Percentiles rank a stretch among this genome's conserved stretches.
Conservation (phyloP, 192 early-diverging fungal species). For the Fimicolochytrium jonesii region DNA sequence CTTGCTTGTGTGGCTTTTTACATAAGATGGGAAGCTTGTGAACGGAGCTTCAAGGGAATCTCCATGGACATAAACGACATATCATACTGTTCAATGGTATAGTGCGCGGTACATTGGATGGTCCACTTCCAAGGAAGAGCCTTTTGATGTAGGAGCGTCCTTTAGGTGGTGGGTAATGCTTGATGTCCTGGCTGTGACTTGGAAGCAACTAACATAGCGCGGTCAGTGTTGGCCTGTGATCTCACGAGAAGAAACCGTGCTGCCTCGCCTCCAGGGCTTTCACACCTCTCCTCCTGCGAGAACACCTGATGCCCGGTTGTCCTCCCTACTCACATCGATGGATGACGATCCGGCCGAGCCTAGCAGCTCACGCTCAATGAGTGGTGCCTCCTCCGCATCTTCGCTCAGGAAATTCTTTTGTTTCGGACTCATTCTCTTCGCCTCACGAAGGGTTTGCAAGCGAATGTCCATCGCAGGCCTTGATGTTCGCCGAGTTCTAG, state of each 20-base stretch:
- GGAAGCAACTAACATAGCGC: slow-evolving; percentile 3
- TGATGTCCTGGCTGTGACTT: slow-evolving; percentile 2
- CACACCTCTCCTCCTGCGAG: no score
- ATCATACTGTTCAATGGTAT: slow-evolving; percentile 5
- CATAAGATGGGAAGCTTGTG: not conserved
- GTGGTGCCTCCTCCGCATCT: not conserved
- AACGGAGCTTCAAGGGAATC: not conserved
- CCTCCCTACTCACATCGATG: slow-evolving; percentile 1
- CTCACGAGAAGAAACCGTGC: not conserved
- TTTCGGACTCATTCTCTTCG: no score
- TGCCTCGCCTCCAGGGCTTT: no score
- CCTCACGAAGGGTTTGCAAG: not conserved
- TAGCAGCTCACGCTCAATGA: not conserved
- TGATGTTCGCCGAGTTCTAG: not conserved
- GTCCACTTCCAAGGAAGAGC: not conserved
- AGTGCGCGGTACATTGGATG: slow-evolving; percentile 14
- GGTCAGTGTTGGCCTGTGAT: not conserved
- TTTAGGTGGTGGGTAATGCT: not conserved
- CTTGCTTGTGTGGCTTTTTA: not conserved
- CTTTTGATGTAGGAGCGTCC: not conserved
- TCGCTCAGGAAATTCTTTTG: not conserved
- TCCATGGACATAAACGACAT: not conserved
- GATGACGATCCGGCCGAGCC: slow-evolving; percentile 1
- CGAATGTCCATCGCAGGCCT: slow-evolving; percentile 12
- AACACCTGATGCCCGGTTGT: no score